phyloP scores from a whole-genome alignment of 345 rosid species.

The Carallia brachiata region DNA sequence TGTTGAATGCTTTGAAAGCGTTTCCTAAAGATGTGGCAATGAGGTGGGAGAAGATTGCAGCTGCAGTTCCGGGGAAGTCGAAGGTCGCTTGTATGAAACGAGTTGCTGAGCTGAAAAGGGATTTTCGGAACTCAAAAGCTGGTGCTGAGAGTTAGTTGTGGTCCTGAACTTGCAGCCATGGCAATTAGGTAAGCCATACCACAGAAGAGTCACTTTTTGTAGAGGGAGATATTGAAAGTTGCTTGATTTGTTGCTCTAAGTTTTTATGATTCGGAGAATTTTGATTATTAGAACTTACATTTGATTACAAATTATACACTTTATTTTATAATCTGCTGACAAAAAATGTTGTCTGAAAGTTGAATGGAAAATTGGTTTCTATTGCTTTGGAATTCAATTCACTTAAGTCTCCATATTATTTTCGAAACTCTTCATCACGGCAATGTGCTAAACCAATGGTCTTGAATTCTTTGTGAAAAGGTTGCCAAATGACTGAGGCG shows the following conservation, averaged over 20 bases:
- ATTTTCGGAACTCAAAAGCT: constrained; percentile 70
- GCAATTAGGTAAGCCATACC: background rate
- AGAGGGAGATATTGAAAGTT: background rate
- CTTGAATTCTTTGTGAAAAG: no score
- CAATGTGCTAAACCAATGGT: no score
- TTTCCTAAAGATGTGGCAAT: constrained; percentile 74
- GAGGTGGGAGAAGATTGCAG: constrained; percentile 96
- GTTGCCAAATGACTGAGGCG: no score
- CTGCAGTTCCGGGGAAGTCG: constrained; percentile 80
- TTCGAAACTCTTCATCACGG: no score
- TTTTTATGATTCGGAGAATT: background rate
- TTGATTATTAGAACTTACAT: background rate
- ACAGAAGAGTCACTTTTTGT: background rate
- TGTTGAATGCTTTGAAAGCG: constrained; percentile 81
- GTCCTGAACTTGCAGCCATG: background rate
- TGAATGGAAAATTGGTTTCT: no score
- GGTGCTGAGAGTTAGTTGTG: constrained; percentile 37
- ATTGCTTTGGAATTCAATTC: no score
- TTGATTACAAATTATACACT: background rate
- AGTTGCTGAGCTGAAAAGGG: constrained; percentile 73
- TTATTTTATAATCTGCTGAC: background rate
- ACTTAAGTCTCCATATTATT: no score
- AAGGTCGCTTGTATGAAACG: constrained; percentile 87
- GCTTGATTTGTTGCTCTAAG: background rate
- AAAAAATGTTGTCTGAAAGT: background rate